Percentiles rank a stretch among this genome's conserved stretches.
Conservation (phyloP, 106 monocot species). For the Allium cepa region DNA sequence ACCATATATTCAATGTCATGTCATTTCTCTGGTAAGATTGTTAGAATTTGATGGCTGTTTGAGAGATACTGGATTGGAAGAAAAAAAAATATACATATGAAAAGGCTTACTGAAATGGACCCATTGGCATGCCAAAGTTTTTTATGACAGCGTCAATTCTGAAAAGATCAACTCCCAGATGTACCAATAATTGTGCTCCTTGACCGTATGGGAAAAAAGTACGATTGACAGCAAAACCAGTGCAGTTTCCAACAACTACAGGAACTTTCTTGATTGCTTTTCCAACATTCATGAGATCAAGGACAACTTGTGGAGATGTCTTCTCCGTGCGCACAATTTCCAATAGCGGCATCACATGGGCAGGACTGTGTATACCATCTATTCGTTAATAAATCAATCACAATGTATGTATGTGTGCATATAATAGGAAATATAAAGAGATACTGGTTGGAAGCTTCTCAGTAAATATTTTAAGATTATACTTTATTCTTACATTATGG, state of each 20-base stretch:
- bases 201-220: constrained; percentile 91
- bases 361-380: constrained; percentile 46
- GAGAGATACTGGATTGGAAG: not conserved
- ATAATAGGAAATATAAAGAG: too few relatives aligned
- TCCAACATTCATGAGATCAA: constrained; percentile 87
- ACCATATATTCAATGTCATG: too few relatives aligned
- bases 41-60: too few relatives aligned
- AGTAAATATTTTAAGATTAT: not conserved
- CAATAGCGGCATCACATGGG: constrained; percentile 91
- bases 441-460: not conserved
- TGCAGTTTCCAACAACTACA: constrained; percentile 93
- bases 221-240: constrained; percentile 93
- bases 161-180: constrained; percentile 83
- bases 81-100: not conserved
- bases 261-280: constrained; percentile 89
- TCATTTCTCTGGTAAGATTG: too few relatives aligned
- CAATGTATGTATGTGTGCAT: too few relatives aligned
- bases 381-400: too few relatives aligned
- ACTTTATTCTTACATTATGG: not conserved
- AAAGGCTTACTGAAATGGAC: constrained; percentile 88
- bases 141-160: constrained; percentile 76
- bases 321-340: constrained; percentile 93
- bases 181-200: constrained; percentile 47
- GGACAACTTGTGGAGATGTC: constrained; percentile 88
- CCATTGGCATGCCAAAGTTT: constrained; percentile 96